Evolutionary conservation across 202 grass and related monocot species (phyloP).

Genomic region (Zoysia matrella): DNA sequence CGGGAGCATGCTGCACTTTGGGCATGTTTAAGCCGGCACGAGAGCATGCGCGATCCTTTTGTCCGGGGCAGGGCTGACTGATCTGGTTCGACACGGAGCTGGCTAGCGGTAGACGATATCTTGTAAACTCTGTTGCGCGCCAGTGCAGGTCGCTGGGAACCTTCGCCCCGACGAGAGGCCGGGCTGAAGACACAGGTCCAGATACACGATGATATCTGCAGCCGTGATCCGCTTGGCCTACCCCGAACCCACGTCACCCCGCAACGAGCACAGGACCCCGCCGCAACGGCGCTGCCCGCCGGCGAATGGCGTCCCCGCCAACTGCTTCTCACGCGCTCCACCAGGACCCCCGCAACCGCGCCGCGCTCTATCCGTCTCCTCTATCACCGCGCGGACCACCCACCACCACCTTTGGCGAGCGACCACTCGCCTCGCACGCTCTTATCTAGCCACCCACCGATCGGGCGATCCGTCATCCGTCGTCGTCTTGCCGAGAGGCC

Average conservation of each 20-base stretch:
- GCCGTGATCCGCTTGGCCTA: background rate
- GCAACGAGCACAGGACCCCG: background rate
- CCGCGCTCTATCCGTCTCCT: too few relatives aligned
- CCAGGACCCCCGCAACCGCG: background rate
- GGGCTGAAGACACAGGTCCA: background rate
- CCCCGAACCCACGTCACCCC: background rate
- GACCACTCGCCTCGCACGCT: background rate
- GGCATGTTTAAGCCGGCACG: too few relatives aligned
- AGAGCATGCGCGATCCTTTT: too few relatives aligned
- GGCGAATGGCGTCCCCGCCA: background rate
- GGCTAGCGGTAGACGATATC: too few relatives aligned
- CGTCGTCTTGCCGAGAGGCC: background rate
- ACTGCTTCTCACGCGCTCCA: background rate
- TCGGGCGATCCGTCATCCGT: background rate
- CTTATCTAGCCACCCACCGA: conserved; percentile 1
- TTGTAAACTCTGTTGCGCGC: background rate
- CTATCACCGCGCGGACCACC: too few relatives aligned
- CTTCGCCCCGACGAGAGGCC: background rate
- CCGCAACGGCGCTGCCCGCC: background rate
- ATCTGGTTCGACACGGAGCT: too few relatives aligned
- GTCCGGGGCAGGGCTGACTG: too few relatives aligned
- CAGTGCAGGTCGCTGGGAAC: background rate
- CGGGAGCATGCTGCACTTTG: too few relatives aligned
- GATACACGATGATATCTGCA: conserved; percentile 8
- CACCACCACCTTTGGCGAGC: background rate